These are phyloP conservation scores for Tuber melanosporum DNA, from an alignment of 495 filamentous ascomycete genomes.

Conservation along the genomic window DNA sequence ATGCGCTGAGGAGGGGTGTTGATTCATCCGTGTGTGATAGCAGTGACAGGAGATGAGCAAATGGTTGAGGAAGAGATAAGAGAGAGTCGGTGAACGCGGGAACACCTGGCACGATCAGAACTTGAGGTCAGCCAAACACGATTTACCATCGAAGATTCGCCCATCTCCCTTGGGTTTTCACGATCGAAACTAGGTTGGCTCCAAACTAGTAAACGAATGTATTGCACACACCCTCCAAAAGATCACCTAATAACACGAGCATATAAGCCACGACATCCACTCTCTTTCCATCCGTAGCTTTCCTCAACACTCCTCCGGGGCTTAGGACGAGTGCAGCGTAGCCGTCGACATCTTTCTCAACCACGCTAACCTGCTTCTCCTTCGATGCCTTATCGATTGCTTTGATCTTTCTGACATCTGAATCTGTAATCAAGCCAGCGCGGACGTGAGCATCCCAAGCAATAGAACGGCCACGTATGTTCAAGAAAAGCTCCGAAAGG, in stretches of 20 bases:
- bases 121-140: constrained; percentile 23
- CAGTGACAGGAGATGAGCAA: constrained; percentile 76
- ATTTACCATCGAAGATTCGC: constrained; percentile 3
- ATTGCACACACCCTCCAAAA: constrained; percentile 64
- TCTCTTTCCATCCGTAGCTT: constrained; percentile 47
- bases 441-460: constrained; percentile 97
- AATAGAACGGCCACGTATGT: constrained; percentile 88
- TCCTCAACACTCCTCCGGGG: constrained; percentile 31
- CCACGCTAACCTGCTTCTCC: constrained; percentile 71
- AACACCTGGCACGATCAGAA: constrained; percentile 53
- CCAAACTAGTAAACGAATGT: not conserved
- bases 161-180: not conserved
- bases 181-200: not conserved
- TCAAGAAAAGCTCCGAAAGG: constrained; percentile 83
- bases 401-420: constrained; percentile 92
- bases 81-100: constrained; percentile 69
- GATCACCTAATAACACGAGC: constrained; percentile 77
- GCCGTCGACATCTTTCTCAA: constrained; percentile 69
- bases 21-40: constrained; percentile 75
- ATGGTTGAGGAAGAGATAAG: constrained; percentile 71
- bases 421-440: constrained; percentile 86
- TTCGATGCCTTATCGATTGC: constrained; percentile 94
- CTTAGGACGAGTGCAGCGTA: constrained; percentile 78
- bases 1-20: constrained; percentile 82
- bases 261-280: constrained; percentile 91